These are phyloP conservation scores for Suillus clintonianus DNA, from an alignment of 768 basidiomycete genomes.

Conservation along the genomic window DNA sequence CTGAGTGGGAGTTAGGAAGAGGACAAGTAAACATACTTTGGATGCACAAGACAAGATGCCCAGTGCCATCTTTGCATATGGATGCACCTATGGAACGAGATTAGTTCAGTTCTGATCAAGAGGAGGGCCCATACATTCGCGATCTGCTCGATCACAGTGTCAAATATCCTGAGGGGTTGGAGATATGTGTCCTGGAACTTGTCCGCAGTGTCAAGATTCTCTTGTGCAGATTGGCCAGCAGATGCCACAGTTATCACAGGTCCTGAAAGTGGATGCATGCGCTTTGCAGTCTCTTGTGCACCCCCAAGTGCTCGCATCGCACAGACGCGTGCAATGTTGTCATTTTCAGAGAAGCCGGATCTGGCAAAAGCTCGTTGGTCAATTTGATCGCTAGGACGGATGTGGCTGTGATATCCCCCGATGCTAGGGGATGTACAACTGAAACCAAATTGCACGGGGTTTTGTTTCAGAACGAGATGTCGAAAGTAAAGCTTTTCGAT, in stretches of 20 bases:
- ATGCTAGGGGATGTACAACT: not conserved
- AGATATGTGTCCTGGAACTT: not conserved
- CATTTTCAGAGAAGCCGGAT: not conserved
- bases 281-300: too few species aligned
- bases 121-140: not conserved
- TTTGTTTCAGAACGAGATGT: not conserved
- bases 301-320: too few species aligned
- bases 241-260: too few species aligned
- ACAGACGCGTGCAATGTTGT: not conserved
- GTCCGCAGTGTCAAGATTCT: too few species aligned
- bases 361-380: slow-evolving; percentile 4
- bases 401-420: slow-evolving; percentile 1
- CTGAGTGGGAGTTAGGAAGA: too few species aligned
- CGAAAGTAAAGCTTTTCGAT: slow-evolving; percentile 12
- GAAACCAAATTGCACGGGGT: not conserved
- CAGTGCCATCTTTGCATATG: not conserved
- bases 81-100: not conserved
- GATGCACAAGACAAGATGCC: not conserved
- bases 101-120: not conserved
- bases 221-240: too few species aligned
- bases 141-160: not conserved
- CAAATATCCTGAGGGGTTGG: not conserved
- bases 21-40: not conserved
- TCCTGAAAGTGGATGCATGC: too few species aligned
- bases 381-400: slow-evolving; percentile 12